phyloP scores from a whole-genome alignment of 2,329 filamentous ascomycete genomes.

The Canariomyces notabilis region DNA sequence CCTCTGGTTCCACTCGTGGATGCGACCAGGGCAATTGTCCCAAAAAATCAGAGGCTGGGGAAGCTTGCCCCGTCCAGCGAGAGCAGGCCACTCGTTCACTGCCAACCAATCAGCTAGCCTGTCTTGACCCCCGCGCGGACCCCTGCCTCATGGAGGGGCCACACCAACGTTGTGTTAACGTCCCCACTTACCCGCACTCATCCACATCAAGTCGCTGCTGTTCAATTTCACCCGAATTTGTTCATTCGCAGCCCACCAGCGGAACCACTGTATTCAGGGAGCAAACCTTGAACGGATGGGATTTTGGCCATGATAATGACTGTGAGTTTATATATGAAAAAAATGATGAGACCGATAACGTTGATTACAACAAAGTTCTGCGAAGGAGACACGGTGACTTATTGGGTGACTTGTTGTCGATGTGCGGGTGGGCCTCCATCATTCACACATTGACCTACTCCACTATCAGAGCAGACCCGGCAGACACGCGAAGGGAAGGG shows the following conservation, averaged over 20 bases:
- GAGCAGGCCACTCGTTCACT: slow-evolving; percentile 2
- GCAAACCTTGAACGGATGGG: neutral
- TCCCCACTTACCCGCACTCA: no score
- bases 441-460: no score
- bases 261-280: no score
- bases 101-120: slow-evolving; percentile 16
- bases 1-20: neutral
- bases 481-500: neutral
- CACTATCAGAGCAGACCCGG: neutral
- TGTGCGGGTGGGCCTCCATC: no score
- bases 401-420: no score
- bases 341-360: no score
- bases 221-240: no score
- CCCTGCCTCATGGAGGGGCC: slow-evolving; percentile 3
- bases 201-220: neutral
- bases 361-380: no score
- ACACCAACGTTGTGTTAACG: neutral
- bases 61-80: slow-evolving; percentile 4
- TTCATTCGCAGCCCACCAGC: neutral
- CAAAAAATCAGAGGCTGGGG: slow-evolving; percentile 35
- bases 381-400: no score
- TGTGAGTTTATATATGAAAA: no score
- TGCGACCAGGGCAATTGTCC: slow-evolving; percentile 1
- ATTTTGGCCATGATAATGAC: neutral
- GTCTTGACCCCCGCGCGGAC: slow-evolving; percentile 5